phyloP scores from a whole-genome alignment of 352 stramenopile genomes.

The Poterioochromonas sp. region DNA sequence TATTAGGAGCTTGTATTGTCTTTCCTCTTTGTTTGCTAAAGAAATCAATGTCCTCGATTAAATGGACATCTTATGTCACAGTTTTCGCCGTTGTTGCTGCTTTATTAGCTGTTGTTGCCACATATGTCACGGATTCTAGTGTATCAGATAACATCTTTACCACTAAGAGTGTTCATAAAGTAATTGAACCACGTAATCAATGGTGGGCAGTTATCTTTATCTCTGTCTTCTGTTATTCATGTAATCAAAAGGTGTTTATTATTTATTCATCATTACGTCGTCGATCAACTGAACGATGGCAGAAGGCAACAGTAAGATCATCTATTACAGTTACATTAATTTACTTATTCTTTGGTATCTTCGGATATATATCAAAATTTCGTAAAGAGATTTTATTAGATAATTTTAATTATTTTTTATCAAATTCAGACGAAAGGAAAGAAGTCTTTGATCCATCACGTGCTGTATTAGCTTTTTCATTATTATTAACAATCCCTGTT shows the following conservation, averaged over 20 bases:
- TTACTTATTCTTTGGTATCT: slow-evolving; percentile 13
- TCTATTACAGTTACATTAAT: not conserved
- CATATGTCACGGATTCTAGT: not conserved
- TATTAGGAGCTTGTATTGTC: not conserved
- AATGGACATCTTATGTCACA: slow-evolving; percentile 11
- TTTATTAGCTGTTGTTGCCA: slow-evolving; percentile 10
- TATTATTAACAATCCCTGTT: slow-evolving; percentile 9
- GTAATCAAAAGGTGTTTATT: slow-evolving; percentile 9
- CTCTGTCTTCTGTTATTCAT: not conserved
- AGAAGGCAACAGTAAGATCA: not conserved
- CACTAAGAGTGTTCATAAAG: not conserved
- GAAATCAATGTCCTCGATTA: not conserved
- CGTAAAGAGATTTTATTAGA: not conserved
- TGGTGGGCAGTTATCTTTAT: not conserved
- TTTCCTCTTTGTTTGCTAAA: slow-evolving; percentile 17
- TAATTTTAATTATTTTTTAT: slow-evolving; percentile 8
- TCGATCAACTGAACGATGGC: not conserved
- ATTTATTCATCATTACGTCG: not conserved
- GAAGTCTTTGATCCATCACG: not conserved
- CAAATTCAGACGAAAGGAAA: not conserved
- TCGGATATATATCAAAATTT: not conserved
- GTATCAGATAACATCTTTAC: not conserved
- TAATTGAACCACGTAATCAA: not conserved
- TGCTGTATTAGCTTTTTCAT: not conserved
- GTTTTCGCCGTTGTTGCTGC: not conserved